Base-by-base conservation (phyloP, 345 rosid species). In the Reutealis trisperma region DNA sequence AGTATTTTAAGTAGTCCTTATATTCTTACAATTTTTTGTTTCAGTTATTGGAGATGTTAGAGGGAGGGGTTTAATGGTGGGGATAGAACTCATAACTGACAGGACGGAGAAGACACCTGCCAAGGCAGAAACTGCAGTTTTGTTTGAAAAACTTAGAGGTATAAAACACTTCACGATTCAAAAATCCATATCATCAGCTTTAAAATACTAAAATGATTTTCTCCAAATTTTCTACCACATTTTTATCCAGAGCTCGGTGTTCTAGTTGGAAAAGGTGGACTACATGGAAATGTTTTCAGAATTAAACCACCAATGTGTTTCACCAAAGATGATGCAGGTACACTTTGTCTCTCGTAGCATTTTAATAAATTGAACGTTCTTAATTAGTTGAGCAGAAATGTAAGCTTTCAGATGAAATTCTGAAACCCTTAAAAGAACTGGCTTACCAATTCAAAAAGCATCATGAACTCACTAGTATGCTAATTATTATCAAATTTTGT, bases 301-400 rank as follows among this genome's bases (percentile, higher is more conserved):
- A 87, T 96, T 78, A 93, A 92, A 74, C 97, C 99, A 25, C 99
- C 98, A 0, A 92, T 92, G 99, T 92, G 99, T 81, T 96, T 92
- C 82, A 85, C 91, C 73, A 92, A 90, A 85, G 93, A 91, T 32
- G 98, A 96, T 87, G 95, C 97, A 52, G 98, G 98, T 89, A 88
- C 44, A n/a, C 44, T n/a, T 45, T 59, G 51, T 65, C 67, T 58
- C 64, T 32, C 54, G 16, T 18, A 24, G n/a, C 32, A 63, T 49
- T 51, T 63, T 8, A 41, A 34, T 12, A 70, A 62, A 55, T 59
- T 7, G 32, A 25, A 44, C 44, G 32, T 71, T 58, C 22, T 37
- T 37, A 37, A 37, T 49, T 27, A 59, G 6, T 27, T 6, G 19
- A 51, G 49, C 12, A 22, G 30, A 32, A 10, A 51, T 18, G 13